Conservation (phyloP, 768 basidiomycete genomes). For the Pholiota microspora region DNA sequence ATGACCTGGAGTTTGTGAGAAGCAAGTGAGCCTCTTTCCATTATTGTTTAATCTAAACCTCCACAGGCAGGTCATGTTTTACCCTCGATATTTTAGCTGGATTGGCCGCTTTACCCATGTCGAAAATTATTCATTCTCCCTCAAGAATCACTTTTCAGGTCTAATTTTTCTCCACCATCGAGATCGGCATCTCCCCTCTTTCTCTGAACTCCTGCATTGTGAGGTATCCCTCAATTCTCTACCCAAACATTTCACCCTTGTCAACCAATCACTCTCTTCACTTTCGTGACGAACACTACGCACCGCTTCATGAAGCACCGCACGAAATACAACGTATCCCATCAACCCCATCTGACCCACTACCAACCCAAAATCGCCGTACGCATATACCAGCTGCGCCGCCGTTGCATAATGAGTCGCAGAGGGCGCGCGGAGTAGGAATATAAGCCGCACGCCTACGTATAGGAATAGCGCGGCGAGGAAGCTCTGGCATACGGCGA, state of each 20-base stretch:
- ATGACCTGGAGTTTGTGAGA: too few relatives aligned
- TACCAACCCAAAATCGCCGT: slow-evolving; percentile 10
- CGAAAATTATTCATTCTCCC: too few relatives aligned
- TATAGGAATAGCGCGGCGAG: slow-evolving; percentile 2
- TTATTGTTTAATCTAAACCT: too few relatives aligned
- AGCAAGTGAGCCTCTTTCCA: too few relatives aligned
- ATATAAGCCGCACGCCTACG: slow-evolving; percentile 1
- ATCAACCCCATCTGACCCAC: slow-evolving; percentile 8
- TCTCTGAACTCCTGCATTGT: background rate
- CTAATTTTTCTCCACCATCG: background rate
- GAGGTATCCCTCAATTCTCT: slow-evolving; percentile 2
- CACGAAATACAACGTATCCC: slow-evolving; percentile 8
- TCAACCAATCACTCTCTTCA: background rate
- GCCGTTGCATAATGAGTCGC: background rate
- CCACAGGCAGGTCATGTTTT: too few relatives aligned
- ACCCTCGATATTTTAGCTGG: too few relatives aligned
- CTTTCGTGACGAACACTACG: background rate
- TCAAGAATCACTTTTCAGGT: too few relatives aligned
- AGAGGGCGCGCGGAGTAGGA: background rate
- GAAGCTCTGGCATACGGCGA: slow-evolving; percentile 4
- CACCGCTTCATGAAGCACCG: slow-evolving; percentile 9
- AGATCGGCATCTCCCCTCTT: background rate
- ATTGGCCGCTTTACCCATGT: too few relatives aligned
- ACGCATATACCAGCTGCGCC: background rate
- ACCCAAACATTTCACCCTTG: background rate